These are phyloP conservation scores for Novakomyces olei DNA, from an alignment of 805 yeast genomes.

Conservation along the genomic window DNA sequence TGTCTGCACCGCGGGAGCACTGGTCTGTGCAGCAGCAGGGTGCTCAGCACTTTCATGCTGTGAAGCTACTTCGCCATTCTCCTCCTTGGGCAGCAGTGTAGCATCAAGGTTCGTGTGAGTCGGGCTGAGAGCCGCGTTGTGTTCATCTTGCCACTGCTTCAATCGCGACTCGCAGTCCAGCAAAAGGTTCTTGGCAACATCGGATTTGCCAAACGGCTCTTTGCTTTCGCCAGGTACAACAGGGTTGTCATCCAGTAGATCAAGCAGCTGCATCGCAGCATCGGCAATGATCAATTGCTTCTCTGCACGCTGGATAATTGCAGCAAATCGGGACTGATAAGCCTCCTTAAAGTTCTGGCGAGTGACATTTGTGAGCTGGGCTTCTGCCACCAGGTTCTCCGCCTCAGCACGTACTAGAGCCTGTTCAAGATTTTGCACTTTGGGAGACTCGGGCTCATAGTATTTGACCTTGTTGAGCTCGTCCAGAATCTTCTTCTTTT, in stretches of 20 bases:
- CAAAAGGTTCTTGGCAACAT: no score
- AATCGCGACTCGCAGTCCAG: no score
- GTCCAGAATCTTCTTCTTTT: conserved; percentile 1
- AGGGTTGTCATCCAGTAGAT: conserved; percentile 62
- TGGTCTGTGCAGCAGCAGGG: no score
- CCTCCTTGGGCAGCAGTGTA: no score
- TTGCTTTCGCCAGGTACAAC: conserved; percentile 81
- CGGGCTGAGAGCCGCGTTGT: no score
- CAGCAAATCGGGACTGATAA: conserved; percentile 64
- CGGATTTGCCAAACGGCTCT: no score
- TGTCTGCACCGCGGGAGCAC: no score
- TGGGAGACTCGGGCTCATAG: conserved; percentile 15
- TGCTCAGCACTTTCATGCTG: no score
- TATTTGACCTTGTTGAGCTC: conserved; percentile 13
- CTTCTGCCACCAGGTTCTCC: conserved; percentile 76
- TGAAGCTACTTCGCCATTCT: no score
- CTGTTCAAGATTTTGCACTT: conserved; percentile 62
- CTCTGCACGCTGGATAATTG: conserved; percentile 67
- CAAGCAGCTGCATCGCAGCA: conserved; percentile 69
- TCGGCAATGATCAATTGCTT: conserved; percentile 72
- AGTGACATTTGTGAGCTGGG: conserved; percentile 71
- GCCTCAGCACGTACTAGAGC: conserved; percentile 84
- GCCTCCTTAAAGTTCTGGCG: conserved; percentile 73
- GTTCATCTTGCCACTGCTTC: no score
- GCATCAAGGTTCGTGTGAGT: no score